Percentiles rank a stretch among this genome's conserved stretches.
These are phyloP conservation scores for Fusarium transvaalense DNA, from an alignment of 2,329 filamentous ascomycete species.

Conservation along the genomic window DNA sequence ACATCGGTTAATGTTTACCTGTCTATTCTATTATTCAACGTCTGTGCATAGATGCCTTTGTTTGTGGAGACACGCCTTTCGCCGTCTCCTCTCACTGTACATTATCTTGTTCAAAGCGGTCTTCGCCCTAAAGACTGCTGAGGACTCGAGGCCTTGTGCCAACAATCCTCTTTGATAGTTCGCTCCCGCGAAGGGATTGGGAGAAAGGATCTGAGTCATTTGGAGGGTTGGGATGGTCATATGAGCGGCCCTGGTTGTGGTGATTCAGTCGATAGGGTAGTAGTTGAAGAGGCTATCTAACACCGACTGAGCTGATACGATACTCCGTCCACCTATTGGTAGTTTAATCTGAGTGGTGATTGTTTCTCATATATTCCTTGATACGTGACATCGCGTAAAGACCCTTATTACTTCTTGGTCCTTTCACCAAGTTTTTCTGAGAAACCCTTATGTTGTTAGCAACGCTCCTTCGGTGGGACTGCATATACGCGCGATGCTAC, in stretches of 20 bases:
- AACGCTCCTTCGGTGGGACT: conserved; percentile 1
- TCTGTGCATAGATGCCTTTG: conserved; percentile 33
- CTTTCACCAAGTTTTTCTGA: conserved; percentile 1
- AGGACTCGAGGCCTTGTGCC: conserved; percentile 12
- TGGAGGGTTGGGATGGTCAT: conserved; percentile 14
- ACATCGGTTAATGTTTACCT: conserved; percentile 53
- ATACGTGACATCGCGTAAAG: conserved; percentile 13
- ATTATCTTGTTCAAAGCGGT: conserved; percentile 48
- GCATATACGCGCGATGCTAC: conserved; percentile 18
- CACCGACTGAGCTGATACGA: conserved; percentile 16
- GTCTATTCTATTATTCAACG: conserved; percentile 42
- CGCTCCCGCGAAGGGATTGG: conserved; percentile 3
- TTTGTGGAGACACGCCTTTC: conserved; percentile 27
- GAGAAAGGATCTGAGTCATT: conserved; percentile 3
- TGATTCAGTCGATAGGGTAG: conserved; percentile 27
- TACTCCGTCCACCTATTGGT: conserved; percentile 31
- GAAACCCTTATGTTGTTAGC: neutral
- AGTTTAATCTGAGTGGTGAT: conserved; percentile 45
- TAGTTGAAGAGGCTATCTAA: conserved; percentile 30
- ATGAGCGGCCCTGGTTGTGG: conserved; percentile 24
- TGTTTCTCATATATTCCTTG: conserved; percentile 20
- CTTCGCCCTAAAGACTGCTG: conserved; percentile 48
- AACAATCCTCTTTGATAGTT: conserved; percentile 26
- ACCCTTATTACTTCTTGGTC: neutral
- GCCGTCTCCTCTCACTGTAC: conserved; percentile 48